A percentile compares a stretch with the other conserved stretches of the same genome.
These are phyloP conservation scores for Mycena indigotica DNA, from an alignment of 768 basidiomycete genomes.

Conservation along the genomic window DNA sequence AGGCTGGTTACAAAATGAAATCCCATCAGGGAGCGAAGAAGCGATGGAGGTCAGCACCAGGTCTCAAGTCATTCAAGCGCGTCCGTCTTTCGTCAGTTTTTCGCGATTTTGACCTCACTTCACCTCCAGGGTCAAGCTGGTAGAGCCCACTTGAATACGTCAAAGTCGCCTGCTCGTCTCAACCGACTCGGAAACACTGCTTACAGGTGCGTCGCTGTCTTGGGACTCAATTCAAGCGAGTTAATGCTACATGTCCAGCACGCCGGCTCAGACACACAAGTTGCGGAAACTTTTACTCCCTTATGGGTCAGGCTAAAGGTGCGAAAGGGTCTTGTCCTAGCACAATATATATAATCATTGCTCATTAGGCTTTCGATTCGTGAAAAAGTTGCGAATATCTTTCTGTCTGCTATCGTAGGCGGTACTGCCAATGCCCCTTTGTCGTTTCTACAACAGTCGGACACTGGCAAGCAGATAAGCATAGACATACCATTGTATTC, in stretches of 20 bases:
- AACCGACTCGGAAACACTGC: constrained; percentile 67
- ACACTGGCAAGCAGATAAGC: background rate
- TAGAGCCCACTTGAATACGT: constrained; percentile 71
- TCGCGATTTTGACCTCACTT: constrained; percentile 1
- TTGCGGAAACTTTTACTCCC: constrained; percentile 71
- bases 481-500: constrained; percentile 51
- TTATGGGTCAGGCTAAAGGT: constrained; percentile 49
- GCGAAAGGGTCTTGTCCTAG: background rate
- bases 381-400: constrained; percentile 76
- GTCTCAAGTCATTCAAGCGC: constrained; percentile 70
- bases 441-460: constrained; percentile 39
- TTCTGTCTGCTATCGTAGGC: constrained; percentile 76
- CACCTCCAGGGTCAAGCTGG: constrained; percentile 62
- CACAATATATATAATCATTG: background rate
- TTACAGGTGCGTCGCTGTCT: background rate
- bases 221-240: background rate
- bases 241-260: constrained; percentile 47
- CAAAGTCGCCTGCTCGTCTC: constrained; percentile 65
- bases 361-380: constrained; percentile 30
- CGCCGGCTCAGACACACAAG: constrained; percentile 61
- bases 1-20: constrained; percentile 77
- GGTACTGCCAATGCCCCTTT: constrained; percentile 72
- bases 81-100: constrained; percentile 41
- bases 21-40: constrained; percentile 82
- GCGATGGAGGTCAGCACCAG: constrained; percentile 73